Evolutionary conservation across 768 basidiomycete species (phyloP).

Genomic region (Trametes cinnabarina): DNA sequence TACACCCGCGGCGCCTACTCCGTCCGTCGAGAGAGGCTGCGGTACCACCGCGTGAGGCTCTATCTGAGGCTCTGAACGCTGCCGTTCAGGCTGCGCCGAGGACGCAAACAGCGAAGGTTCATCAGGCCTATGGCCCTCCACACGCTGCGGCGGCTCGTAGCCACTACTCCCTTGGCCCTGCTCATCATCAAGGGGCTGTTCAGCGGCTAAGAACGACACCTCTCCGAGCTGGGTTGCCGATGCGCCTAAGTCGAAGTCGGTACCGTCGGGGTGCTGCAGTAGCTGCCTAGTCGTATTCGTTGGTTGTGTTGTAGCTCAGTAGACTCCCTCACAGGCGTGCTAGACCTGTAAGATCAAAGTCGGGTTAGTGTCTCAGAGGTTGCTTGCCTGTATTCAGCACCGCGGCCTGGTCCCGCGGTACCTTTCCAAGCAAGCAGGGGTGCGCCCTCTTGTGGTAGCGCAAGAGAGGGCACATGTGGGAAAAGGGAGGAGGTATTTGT

Average conservation of each 20-base stretch:
- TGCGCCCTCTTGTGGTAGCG: too few species aligned
- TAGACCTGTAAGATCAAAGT: not conserved
- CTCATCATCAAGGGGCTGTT: not conserved
- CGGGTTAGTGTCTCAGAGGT: not conserved
- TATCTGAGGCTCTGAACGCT: too few species aligned
- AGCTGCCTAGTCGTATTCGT: not conserved
- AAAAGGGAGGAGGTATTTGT: too few species aligned
- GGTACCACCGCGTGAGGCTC: too few species aligned
- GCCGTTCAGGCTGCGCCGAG: too few species aligned
- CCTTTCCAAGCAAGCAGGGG: too few species aligned
- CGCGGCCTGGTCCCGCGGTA: not conserved
- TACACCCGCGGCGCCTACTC: too few species aligned
- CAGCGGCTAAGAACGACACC: not conserved
- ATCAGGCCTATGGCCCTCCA: too few species aligned
- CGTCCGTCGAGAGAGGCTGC: too few species aligned
- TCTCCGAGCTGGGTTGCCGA: not conserved
- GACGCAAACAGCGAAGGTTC: too few species aligned
- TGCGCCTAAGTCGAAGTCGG: not conserved
- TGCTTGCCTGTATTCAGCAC: not conserved
- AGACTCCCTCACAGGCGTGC: not conserved
- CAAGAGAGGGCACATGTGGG: too few species aligned
- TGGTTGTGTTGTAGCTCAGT: not conserved
- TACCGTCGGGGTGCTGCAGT: slow-evolving; percentile 3
- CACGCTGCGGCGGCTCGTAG: too few species aligned
- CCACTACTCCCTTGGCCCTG: not conserved